Conservation (phyloP, 106 monocot species). For the Vanilla planifolia region DNA sequence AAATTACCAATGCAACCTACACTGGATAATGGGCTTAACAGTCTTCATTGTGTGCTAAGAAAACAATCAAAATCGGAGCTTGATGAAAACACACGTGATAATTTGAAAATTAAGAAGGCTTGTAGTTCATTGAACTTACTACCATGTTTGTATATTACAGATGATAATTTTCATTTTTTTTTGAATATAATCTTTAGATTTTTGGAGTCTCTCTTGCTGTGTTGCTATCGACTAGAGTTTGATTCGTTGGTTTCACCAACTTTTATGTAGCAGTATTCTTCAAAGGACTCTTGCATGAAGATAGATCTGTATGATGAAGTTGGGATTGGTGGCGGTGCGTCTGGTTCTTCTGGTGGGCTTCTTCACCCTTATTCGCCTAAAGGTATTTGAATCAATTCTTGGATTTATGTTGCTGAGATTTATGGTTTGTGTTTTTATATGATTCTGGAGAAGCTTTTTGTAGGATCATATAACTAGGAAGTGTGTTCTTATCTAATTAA, state of each 20-base stretch:
- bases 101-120: too few species aligned
- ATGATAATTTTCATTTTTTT: too few species aligned
- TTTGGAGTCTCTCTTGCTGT: too few species aligned
- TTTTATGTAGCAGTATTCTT: conserved; percentile 33
- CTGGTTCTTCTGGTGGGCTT: conserved; percentile 85
- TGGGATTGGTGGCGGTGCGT: conserved; percentile 90
- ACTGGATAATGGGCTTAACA: too few species aligned
- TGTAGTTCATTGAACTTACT: too few species aligned
- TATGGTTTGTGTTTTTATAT: background rate
- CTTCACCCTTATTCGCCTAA: conserved; percentile 98
- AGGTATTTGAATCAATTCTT: conserved; percentile 29
- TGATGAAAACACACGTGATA: too few species aligned
- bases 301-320: conserved; percentile 84
- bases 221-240: background rate
- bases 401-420: too few species aligned
- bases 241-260: background rate
- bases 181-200: too few species aligned
- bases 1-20: too few species aligned
- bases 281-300: conserved; percentile 36
- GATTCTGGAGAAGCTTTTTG: background rate
- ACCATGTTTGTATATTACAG: too few species aligned
- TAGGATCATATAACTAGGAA: background rate
- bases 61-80: too few species aligned
- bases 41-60: too few species aligned
- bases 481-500: background rate